Base-by-base conservation (phyloP, 176 grass and related monocot species). In the Aegilops umbellulata region DNA sequence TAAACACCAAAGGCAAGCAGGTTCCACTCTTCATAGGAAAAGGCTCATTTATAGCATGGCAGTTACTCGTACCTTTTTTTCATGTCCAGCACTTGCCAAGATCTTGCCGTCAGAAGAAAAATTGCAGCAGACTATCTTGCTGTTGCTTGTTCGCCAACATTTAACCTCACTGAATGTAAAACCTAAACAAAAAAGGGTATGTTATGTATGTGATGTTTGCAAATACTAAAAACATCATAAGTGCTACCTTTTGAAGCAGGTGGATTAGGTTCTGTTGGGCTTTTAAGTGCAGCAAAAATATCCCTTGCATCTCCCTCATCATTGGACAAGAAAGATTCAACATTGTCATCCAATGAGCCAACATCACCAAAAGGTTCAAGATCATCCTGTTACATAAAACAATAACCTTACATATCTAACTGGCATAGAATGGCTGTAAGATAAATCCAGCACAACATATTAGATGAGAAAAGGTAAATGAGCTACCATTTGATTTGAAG, bases 401-500 rank as follows among this genome's bases (percentile, higher is more conserved):
- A 60, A 32, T 53, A 7, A 42, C 60, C 35, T 88, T 86, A 83
- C 74, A 64, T 80, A 84, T 34, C 38, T 55, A 27, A 57, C 26
- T 77, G 58, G 71, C 55, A 44, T 62, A 84, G 53, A 65, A 75
- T 84, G 32, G 69, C 36, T 22, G 24, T 74, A 74, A 44, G 69
- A 73, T 83, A 83, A 22, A 81, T 62, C 42, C 13, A 77, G 12
- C 4, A 32, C 34, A 34, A 60, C 57, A 83, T 64, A 57, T 66
- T 51, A 76, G 77, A 85, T 74, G 81, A 58, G 36, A 91, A 89
- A 61, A 79, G n/a, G 31, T 72, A 86, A 76, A 84, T 62, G 16
- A 67, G 38, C 87, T 76, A 98, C 97, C 90, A 99, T 95, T 89
- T 99, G 97, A 90, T 94, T 99, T 92, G 97, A 99, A 88, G 96